phyloP scores from a whole-genome alignment of 129 eudicot species.

The Kitagawia praeruptora region DNA sequence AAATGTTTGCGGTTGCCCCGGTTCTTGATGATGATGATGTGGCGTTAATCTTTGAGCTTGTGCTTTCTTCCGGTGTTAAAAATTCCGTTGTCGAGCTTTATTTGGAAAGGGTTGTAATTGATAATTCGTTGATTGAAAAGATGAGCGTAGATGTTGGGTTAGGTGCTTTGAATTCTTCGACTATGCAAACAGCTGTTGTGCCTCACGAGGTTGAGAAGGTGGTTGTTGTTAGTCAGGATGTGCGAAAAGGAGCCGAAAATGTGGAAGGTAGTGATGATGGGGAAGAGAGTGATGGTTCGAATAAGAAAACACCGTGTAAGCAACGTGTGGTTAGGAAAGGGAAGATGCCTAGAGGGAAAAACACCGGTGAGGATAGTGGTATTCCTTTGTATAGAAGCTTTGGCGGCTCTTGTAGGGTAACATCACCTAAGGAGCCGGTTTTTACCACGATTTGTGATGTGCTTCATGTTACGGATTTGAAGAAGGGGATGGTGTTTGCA shows the following conservation, averaged over 20 bases:
- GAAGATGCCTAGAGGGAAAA: background rate
- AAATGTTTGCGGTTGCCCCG: background rate
- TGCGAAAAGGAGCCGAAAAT: background rate
- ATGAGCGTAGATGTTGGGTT: background rate
- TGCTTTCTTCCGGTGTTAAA: background rate
- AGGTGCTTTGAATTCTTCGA: background rate
- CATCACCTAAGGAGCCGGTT: background rate
- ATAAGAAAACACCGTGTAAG: background rate
- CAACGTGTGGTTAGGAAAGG: background rate
- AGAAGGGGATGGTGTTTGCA: conserved; percentile 3
- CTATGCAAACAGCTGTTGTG: background rate
- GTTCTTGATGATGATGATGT: conserved; percentile 2
- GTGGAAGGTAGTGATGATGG: background rate
- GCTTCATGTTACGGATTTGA: conserved; percentile 1
- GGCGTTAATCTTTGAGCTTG: background rate
- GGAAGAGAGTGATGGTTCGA: background rate
- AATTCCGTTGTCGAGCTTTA: conserved; percentile 4
- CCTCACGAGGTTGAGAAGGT: background rate
- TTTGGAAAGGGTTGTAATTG: background rate
- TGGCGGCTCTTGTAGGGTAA: background rate
- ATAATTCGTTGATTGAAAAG: background rate
- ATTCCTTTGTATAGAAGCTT: background rate
- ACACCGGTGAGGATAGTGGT: background rate
- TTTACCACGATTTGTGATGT: background rate
- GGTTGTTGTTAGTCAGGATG: background rate